These are phyloP conservation scores for Cajanus cajan DNA, from an alignment of 306 rosid species.

Conservation along the genomic window DNA sequence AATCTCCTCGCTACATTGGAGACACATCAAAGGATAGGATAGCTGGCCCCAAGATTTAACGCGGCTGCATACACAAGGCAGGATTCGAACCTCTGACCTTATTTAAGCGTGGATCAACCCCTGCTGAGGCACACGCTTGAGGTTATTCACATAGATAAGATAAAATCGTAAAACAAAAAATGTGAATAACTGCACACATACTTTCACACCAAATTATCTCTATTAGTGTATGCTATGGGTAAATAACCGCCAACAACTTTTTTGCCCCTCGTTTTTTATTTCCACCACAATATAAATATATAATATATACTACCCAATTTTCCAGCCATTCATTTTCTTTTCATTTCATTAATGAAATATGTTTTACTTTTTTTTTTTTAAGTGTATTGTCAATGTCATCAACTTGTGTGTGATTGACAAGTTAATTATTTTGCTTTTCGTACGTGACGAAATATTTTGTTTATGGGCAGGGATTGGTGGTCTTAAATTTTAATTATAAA, in stretches of 20 bases:
- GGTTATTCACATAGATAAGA: no score
- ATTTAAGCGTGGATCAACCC: no score
- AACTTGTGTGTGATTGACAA: neutral
- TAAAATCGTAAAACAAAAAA: conserved; percentile 6
- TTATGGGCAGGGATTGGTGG: neutral
- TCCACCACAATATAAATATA: no score
- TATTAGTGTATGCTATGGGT: neutral
- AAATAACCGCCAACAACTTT: conserved; percentile 29
- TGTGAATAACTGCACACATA: neutral
- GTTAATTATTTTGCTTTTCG: neutral
- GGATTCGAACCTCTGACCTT: no score
- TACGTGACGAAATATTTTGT: neutral
- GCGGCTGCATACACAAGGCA: no score
- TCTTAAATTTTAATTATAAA: neutral
- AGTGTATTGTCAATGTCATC: conserved; percentile 2
- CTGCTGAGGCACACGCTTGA: no score
- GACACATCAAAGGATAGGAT: no score
- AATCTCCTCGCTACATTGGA: no score
- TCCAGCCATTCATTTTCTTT: neutral
- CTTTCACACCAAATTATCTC: conserved; percentile 34
- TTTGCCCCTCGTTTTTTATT: conserved; percentile 16
- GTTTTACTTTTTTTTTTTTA: neutral
- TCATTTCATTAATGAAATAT: neutral
- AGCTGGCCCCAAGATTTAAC: no score
- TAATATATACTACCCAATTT: neutral